A percentile compares a stretch with the other conserved stretches of the same genome.
Conservation (phyloP, 2,329 filamentous ascomycete genomes). For the Penicillium italicum region DNA sequence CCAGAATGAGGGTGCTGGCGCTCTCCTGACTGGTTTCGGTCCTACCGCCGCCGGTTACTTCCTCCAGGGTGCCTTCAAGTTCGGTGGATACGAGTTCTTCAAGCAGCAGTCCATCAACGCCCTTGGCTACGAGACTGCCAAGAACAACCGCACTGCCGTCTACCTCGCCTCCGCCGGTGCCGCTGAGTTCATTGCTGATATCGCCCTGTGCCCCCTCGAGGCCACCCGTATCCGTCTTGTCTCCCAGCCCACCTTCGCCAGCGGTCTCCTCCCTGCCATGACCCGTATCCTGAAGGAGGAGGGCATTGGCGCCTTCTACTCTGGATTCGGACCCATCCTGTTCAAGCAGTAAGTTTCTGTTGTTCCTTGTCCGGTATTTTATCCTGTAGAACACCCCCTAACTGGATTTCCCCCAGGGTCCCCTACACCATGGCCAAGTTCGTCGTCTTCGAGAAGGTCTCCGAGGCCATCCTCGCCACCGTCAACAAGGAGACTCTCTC, state of each 20-base stretch:
- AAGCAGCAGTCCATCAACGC: constrained; percentile 84
- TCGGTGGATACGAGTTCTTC: constrained; percentile 94
- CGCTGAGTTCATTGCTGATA: constrained; percentile 63
- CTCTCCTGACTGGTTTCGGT: constrained; percentile 79
- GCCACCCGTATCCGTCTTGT: constrained; percentile 92
- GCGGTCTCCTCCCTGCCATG: constrained; percentile 74
- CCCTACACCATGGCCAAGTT: constrained; percentile 96
- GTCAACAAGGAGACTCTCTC: constrained; percentile 70
- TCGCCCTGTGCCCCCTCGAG: constrained; percentile 81
- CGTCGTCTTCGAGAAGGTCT: constrained; percentile 87
- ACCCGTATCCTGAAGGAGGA: constrained; percentile 78
- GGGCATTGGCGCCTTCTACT: constrained; percentile 83
- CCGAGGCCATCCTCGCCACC: constrained; percentile 65
- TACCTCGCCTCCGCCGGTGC: constrained; percentile 66
- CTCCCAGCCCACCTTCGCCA: constrained; percentile 80
- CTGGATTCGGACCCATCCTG: constrained; percentile 81
- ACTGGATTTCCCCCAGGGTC: constrained; percentile 52
- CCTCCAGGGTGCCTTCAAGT: constrained; percentile 90
- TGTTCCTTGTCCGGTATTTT: too few relatives aligned
- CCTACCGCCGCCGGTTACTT: constrained; percentile 88
- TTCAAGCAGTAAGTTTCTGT: constrained; percentile 72
- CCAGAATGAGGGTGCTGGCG: constrained; percentile 76
- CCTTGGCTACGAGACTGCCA: constrained; percentile 72
- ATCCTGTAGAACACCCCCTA: background rate
- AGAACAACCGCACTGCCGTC: constrained; percentile 74